Evolutionary conservation across 441 rosid species (phyloP).

Genomic region (Daphne laureola): DNA sequence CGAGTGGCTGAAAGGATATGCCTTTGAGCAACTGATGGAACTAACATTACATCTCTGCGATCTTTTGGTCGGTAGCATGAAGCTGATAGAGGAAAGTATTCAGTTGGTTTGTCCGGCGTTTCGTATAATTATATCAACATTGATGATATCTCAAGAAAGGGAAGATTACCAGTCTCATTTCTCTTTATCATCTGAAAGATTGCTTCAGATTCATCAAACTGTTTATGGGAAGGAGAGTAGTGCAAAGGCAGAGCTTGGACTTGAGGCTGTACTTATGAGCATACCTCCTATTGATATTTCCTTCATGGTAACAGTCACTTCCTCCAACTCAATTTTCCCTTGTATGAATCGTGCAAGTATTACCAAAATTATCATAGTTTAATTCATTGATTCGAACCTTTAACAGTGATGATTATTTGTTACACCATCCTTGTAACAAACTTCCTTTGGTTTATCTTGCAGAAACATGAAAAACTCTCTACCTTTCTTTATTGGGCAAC

Average conservation of each 20-base stretch:
- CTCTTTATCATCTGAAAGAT: constrained; percentile 55
- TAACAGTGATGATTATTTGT: too few species aligned
- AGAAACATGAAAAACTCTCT: constrained; percentile 61
- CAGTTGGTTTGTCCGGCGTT: constrained; percentile 33
- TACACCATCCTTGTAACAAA: constrained; percentile 1
- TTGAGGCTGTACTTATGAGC: constrained; percentile 60
- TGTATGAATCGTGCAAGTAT: neutral
- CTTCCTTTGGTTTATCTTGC: constrained; percentile 24
- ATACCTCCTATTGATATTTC: constrained; percentile 59
- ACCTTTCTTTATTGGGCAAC: constrained; percentile 73
- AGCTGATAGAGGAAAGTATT: constrained; percentile 36
- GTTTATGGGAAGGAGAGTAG: constrained; percentile 22
- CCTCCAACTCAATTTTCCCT: neutral
- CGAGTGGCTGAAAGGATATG: constrained; percentile 69
- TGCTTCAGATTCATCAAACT: constrained; percentile 50
- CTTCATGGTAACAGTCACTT: constrained; percentile 32
- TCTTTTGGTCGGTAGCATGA: constrained; percentile 39
- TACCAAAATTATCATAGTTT: neutral
- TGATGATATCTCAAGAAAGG: constrained; percentile 71
- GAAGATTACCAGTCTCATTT: constrained; percentile 66
- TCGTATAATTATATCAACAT: constrained; percentile 43
- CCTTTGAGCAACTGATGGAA: constrained; percentile 76
- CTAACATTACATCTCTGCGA: constrained; percentile 57
- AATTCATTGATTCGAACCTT: neutral
- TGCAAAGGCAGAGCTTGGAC: constrained; percentile 46